Evolutionary conservation across 768 basidiomycete genomes (phyloP).

Genomic region (Boletus eberwhitei): DNA sequence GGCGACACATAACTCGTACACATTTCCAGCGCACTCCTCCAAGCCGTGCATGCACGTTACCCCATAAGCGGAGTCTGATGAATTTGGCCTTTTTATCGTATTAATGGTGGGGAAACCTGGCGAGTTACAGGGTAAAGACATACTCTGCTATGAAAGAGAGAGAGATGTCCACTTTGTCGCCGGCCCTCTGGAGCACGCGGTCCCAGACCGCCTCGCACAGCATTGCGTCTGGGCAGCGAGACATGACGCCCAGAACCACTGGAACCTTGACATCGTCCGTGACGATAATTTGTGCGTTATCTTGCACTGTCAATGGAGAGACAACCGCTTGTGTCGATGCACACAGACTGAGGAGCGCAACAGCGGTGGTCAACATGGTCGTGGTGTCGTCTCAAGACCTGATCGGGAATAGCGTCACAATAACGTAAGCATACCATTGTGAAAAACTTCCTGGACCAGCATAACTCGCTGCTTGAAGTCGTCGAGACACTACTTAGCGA

Average conservation of each 20-base stretch:
- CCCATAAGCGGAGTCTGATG: constrained; percentile 70
- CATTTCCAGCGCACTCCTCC: constrained; percentile 83
- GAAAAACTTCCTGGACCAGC: not conserved
- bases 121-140: constrained; percentile 27
- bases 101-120: constrained; percentile 9
- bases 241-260: constrained; percentile 61
- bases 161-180: constrained; percentile 62
- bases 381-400: constrained; percentile 14
- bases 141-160: constrained; percentile 75
- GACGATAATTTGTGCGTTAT: constrained; percentile 9
- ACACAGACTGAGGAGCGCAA: constrained; percentile 19
- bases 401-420: constrained; percentile 21
- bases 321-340: constrained; percentile 11
- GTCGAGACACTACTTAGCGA: constrained; percentile 1
- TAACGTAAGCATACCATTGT: constrained; percentile 23
- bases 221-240: constrained; percentile 77
- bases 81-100: constrained; percentile 47
- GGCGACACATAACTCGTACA: constrained; percentile 81
- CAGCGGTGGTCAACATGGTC: constrained; percentile 19
- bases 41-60: constrained; percentile 78
- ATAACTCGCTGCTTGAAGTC: not conserved
- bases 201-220: constrained; percentile 78
- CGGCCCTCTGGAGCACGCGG: constrained; percentile 59
- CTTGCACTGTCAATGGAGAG: constrained; percentile 21
- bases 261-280: constrained; percentile 41